Evolutionary conservation across 495 filamentous ascomycete species (phyloP).

Genomic region (Aspergillus mulundensis): DNA sequence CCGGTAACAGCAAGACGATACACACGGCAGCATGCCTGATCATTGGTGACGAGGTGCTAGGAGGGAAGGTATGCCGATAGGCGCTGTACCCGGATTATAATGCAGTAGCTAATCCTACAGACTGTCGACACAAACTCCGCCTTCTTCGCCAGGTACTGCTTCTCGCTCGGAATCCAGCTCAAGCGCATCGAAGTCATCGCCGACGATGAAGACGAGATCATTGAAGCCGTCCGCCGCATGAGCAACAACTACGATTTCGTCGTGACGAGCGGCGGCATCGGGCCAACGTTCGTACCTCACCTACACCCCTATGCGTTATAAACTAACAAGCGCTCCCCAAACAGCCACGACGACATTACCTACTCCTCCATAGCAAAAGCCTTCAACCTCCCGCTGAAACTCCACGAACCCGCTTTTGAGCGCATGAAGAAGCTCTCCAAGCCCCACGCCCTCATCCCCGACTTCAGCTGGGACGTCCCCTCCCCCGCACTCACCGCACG

Average conservation of each 20-base stretch:
- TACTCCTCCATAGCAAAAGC: slow-evolving; percentile 91
- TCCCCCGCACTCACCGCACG: slow-evolving; percentile 74
- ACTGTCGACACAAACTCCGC: slow-evolving; percentile 91
- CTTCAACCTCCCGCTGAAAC: slow-evolving; percentile 67
- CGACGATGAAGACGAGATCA: slow-evolving; percentile 85
- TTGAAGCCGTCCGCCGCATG: slow-evolving; percentile 83
- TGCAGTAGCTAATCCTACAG: slow-evolving; percentile 29
- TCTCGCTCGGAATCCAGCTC: slow-evolving; percentile 80
- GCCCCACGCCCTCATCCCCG: slow-evolving; percentile 62
- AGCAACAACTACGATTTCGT: slow-evolving; percentile 87
- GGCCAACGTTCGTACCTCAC: slow-evolving; percentile 67
- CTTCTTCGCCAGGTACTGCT: slow-evolving; percentile 90
- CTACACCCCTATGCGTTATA: not conserved
- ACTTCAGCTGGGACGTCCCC: slow-evolving; percentile 82
- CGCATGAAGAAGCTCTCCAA: slow-evolving; percentile 80
- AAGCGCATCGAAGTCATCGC: slow-evolving; percentile 89
- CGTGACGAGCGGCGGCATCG: slow-evolving; percentile 91
- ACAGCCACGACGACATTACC: slow-evolving; percentile 93
- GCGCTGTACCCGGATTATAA: not conserved
- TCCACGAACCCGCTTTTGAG: slow-evolving; percentile 70
- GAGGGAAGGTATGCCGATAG: slow-evolving; percentile 79
- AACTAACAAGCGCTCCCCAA: not conserved
- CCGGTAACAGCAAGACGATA: slow-evolving; percentile 57
- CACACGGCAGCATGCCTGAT: slow-evolving; percentile 91
- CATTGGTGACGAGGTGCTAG: slow-evolving; percentile 94